phyloP scores from a whole-genome alignment of 2,329 filamentous ascomycete genomes.

The Drechslerella dactyloides region DNA sequence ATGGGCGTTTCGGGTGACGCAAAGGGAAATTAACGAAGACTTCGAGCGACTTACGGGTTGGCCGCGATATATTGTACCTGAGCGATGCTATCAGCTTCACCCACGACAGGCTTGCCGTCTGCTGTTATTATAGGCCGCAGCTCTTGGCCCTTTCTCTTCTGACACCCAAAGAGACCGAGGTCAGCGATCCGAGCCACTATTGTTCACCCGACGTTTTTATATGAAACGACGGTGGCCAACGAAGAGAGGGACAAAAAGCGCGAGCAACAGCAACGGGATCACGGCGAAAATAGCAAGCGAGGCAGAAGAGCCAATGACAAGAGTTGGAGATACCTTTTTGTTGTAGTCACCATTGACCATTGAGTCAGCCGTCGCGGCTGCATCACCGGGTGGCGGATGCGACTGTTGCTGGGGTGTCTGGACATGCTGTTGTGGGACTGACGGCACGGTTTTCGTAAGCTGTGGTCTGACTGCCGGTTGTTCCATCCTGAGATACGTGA shows the following conservation, averaged over 20 bases:
- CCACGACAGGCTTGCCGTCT: constrained; percentile 47
- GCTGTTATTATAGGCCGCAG: constrained; percentile 49
- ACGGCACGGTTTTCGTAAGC: constrained; percentile 51
- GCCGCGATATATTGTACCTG: constrained; percentile 48
- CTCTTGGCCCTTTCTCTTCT: constrained; percentile 50
- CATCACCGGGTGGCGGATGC: constrained; percentile 25
- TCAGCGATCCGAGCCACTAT: constrained; percentile 28
- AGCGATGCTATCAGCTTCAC: constrained; percentile 47
- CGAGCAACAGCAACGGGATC: background rate
- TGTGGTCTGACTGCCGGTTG: constrained; percentile 51
- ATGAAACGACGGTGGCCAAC: constrained; percentile 9
- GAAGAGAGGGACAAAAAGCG: background rate
- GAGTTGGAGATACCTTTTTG: constrained; percentile 38
- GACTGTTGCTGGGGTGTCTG: constrained; percentile 31
- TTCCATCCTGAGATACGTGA: constrained; percentile 51
- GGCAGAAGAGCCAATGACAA: constrained; percentile 2
- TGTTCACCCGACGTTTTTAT: constrained; percentile 7
- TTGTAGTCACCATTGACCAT: constrained; percentile 46
- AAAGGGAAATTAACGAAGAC: constrained; percentile 11
- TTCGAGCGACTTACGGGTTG: constrained; percentile 47
- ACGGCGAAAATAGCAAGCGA: background rate
- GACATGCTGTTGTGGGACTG: constrained; percentile 45
- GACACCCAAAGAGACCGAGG: constrained; percentile 27
- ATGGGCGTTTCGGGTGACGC: constrained; percentile 14
- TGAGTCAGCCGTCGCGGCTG: constrained; percentile 21